Evolutionary conservation across 2,329 filamentous ascomycete species (phyloP).

Genomic region (Claviceps cyperi): DNA sequence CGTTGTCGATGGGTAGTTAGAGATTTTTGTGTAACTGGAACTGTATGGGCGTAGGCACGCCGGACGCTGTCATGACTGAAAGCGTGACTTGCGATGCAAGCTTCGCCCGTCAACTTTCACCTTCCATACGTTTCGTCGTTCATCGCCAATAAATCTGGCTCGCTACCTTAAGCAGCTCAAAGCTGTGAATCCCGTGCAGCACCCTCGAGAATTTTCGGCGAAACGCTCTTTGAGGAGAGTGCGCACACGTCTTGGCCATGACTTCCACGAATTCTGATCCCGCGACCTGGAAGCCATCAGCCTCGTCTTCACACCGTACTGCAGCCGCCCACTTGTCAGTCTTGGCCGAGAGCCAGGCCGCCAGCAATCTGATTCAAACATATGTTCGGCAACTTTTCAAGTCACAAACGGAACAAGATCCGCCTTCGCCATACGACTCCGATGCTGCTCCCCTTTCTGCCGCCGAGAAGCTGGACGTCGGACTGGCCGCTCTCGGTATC

Average conservation of each 20-base stretch:
- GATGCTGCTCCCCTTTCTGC: constrained; percentile 2
- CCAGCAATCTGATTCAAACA: constrained; percentile 5
- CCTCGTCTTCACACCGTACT: constrained; percentile 5
- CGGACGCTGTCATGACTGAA: no score
- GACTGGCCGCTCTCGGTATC: constrained; percentile 41
- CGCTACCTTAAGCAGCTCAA: no score
- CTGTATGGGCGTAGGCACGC: no score
- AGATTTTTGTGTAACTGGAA: no score
- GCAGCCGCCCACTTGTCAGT: constrained; percentile 6
- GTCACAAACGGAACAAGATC: not conserved
- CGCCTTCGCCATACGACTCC: not conserved
- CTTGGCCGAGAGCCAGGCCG: constrained; percentile 5
- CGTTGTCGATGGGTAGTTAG: no score
- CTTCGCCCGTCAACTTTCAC: no score
- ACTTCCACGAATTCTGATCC: not conserved
- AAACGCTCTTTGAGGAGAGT: not conserved
- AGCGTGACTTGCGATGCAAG: no score
- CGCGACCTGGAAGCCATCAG: constrained; percentile 1
- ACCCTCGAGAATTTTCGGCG: not conserved
- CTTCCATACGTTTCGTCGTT: no score
- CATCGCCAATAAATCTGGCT: no score
- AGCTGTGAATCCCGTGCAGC: not conserved
- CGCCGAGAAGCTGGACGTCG: constrained; percentile 14
- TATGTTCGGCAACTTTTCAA: constrained; percentile 1
- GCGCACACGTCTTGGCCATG: not conserved